Conservation (phyloP, 768 basidiomycete genomes). For the Podaxis pistillaris region DNA sequence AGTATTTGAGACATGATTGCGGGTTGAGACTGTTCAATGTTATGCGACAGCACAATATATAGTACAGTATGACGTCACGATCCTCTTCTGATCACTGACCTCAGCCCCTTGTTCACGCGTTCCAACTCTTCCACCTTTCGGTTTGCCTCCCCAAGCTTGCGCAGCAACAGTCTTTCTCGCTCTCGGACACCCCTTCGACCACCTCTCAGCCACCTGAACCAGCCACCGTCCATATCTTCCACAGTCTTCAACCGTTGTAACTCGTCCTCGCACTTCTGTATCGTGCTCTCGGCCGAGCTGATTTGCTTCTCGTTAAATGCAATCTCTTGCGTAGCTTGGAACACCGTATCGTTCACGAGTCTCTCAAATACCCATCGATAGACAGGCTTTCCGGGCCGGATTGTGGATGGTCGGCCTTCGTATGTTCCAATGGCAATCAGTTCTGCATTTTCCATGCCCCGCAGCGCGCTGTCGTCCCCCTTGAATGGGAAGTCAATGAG, state of each 20-base stretch:
- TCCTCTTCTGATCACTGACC: constrained; percentile 41
- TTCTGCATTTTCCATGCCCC: constrained; percentile 87
- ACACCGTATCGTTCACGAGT: constrained; percentile 74
- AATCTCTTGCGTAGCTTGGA: constrained; percentile 81
- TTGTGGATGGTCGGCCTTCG: constrained; percentile 83
- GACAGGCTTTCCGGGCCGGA: constrained; percentile 90
- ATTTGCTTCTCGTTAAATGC: constrained; percentile 72
- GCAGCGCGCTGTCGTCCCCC: constrained; percentile 78
- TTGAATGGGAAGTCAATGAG: constrained; percentile 88
- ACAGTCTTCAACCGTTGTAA: constrained; percentile 67
- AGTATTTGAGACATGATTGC: constrained; percentile 18
- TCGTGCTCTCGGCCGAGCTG: constrained; percentile 54
- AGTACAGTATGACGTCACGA: constrained; percentile 23
- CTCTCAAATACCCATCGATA: constrained; percentile 82
- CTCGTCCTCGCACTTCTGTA: constrained; percentile 77
- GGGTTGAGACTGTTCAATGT: neutral
- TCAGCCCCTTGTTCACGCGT: constrained; percentile 66
- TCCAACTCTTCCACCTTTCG: constrained; percentile 70
- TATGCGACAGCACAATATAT: constrained; percentile 13
- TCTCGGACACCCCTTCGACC: constrained; percentile 52
- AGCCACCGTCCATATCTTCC: constrained; percentile 39
- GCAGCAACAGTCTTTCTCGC: constrained; percentile 65
- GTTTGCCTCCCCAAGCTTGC: constrained; percentile 72
- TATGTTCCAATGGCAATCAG: constrained; percentile 76
- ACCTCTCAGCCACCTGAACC: constrained; percentile 31